Base-by-base conservation (phyloP, 2,329 filamentous ascomycete species). In the Teratosphaeria epicoccoides region DNA sequence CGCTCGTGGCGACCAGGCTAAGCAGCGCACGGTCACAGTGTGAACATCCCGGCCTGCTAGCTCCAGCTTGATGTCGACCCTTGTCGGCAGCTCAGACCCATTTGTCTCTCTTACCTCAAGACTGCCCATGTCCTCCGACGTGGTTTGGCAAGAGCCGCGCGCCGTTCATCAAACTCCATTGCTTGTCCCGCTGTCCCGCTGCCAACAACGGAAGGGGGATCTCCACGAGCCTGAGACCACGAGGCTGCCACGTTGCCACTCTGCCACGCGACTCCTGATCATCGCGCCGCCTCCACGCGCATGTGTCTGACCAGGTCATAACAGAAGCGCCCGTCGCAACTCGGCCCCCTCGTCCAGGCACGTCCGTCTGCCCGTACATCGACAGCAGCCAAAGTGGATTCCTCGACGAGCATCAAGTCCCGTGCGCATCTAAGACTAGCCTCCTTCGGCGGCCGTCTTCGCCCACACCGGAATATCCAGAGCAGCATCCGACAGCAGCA, bases 401-500 rank as follows among this genome's bases (percentile, higher is more conserved):
- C 62, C 57, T 51, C 47, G 52, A 54, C 50, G 49, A 57, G 52
- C 57, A 53, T 57, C 49, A 65, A 62, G 59, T 56, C 60, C 48
- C 63, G 63, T 50, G 60, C 62, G 48, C 64, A 66, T 51, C 63
- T 59, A 47, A 63, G 64, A 44, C 58, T 66, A 50, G 61, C 61
- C 50, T 65, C 63, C 9, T 61, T 66, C 43, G 57, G 61, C 51
- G 57, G 61, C 51, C 58, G 61, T 46, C 59, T 61, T 43, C 58
- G 59, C 44, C 56, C 62, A 26, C 58, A 60, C 28, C 57, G 58
- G 49, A 61, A 60, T 52, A 54, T 63, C 26, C 55, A 58, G 25
- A 51, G 48, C 29, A 55, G 48, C 47, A 49, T 40, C 26, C 49
- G 48, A 45, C 54, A 55, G 17, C n/a, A 51, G 12, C 29, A 45